A percentile compares a stretch with the other conserved stretches of the same genome.
Conservation (phyloP, 495 filamentous ascomycete genomes). For the Evernia prunastri region DNA sequence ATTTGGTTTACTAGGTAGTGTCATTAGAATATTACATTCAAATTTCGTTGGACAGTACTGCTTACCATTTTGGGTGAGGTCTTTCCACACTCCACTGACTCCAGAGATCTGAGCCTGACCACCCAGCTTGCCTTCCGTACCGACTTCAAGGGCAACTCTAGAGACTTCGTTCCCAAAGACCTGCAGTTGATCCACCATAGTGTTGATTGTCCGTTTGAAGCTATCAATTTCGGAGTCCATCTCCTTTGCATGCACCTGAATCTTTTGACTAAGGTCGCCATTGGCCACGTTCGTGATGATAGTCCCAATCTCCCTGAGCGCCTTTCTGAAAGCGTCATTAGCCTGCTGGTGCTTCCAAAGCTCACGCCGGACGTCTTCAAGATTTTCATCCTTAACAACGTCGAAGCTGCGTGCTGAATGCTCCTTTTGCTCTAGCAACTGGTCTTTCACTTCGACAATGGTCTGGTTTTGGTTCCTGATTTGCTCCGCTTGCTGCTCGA, state of each 20-base stretch:
- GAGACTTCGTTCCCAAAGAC: slow-evolving; percentile 97
- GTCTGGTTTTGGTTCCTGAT: slow-evolving; percentile 68
- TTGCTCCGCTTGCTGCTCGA: slow-evolving; percentile 71
- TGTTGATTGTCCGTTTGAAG: slow-evolving; percentile 95
- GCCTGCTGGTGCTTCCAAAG: slow-evolving; percentile 94
- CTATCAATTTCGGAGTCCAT: slow-evolving; percentile 99
- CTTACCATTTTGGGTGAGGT: slow-evolving; percentile 88
- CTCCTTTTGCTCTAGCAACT: slow-evolving; percentile 55
- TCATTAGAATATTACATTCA: slow-evolving; percentile 27
- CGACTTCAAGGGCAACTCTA: slow-evolving; percentile 90
- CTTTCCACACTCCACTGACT: slow-evolving; percentile 97
- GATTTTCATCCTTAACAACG: slow-evolving; percentile 57
- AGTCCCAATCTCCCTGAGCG: slow-evolving; percentile 89
- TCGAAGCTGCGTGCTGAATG: slow-evolving; percentile 50
- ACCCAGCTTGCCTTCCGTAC: slow-evolving; percentile 94
- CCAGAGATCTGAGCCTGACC: slow-evolving; percentile 92
- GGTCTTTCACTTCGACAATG: slow-evolving; percentile 61
- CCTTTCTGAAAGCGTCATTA: slow-evolving; percentile 98
- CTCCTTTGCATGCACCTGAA: slow-evolving; percentile 89
- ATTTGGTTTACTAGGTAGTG: slow-evolving; percentile 78
- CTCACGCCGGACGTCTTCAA: slow-evolving; percentile 74
- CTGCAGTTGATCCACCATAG: slow-evolving; percentile 98
- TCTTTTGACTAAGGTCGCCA: slow-evolving; percentile 96
- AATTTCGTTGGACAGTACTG: background rate
- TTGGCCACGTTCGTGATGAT: slow-evolving; percentile 94